Evolutionary conservation across 2,329 filamentous ascomycete genomes (phyloP), one percentile per base, ranked within the genome.

Genomic region (Fusarium chaquense): DNA sequence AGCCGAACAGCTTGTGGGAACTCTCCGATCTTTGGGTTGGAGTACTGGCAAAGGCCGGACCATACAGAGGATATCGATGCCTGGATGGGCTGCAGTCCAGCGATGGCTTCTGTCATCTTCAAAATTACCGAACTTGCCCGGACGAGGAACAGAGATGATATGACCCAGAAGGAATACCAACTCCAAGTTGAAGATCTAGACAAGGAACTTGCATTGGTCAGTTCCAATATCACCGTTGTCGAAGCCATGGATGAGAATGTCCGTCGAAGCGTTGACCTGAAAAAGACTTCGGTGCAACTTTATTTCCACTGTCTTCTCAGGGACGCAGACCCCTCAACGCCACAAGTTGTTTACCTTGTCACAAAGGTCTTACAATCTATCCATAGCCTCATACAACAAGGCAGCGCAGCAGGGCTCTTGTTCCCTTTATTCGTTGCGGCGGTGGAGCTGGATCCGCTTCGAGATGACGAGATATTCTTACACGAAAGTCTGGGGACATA

Each of bases 61-160:
- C 68, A 69, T 0, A 46, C 65, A 0, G 51, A 56, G 1, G 61
- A 77, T 3, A 59, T 63, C 1, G 80, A 82, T 40, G 79, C 83
- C 0, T 85, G 83, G 83, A 83, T 85, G 76, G 83, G 83, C 1
- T 85, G 83, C 50, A 84, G 82, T 44, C 82, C 83, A 0, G 79
- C 81, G 20, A 73, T 85, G 35, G 82, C 83, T 5, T 79, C 80
- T 2, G 80, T 85, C 5, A 71, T 85, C 6, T 83, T 81, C n/a
- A 77, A 78, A 0, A 83, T 84, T 24, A 84, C 82, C 0, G 83
- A 85, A 49, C 73, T 85, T 16, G 83, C 82, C 6, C 77, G 81
- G n/a, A 74, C 79, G 8, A 20, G 67, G 12, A 64, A 26, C 2
- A 36, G 59, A 30, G 45, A 50, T 6, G 30, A 47, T 4, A 58